These are phyloP conservation scores for Penicillium coprophilum DNA, from an alignment of 495 filamentous ascomycete species.

Conservation along the genomic window DNA sequence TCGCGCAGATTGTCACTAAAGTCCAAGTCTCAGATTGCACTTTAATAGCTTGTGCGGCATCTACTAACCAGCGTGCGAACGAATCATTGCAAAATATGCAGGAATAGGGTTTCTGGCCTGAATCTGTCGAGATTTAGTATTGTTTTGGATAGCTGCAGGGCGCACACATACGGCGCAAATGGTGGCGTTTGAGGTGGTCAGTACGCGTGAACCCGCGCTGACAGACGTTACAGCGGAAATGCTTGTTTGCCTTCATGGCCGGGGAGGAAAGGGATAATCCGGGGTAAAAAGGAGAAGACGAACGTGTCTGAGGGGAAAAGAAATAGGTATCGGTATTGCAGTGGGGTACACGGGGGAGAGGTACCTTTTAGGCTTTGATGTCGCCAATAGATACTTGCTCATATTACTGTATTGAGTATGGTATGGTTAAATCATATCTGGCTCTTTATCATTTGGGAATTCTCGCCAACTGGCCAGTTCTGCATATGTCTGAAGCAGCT, in stretches of 20 bases:
- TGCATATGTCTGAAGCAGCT: too few relatives aligned
- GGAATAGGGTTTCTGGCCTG: conserved; percentile 47
- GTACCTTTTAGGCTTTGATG: neutral
- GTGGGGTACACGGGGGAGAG: neutral
- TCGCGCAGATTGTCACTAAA: conserved; percentile 48
- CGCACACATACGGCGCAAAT: conserved; percentile 43
- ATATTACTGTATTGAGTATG: neutral
- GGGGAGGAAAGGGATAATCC: conserved; percentile 35
- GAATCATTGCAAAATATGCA: conserved; percentile 46
- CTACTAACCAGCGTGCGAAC: conserved; percentile 46
- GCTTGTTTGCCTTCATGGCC: conserved; percentile 47
- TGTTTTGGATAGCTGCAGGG: conserved; percentile 14
- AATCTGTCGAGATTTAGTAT: conserved; percentile 36
- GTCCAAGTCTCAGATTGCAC: neutral
- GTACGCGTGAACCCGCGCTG: conserved; percentile 50
- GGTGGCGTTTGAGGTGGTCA: conserved; percentile 50
- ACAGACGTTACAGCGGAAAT: conserved; percentile 48
- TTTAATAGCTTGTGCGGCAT: too few relatives aligned
- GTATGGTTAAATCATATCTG: too few relatives aligned
- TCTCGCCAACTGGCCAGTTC: too few relatives aligned
- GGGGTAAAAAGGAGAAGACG: conserved; percentile 23
- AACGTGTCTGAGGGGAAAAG: conserved; percentile 13
- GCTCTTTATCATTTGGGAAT: too few relatives aligned
- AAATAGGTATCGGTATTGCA: conserved; percentile 14
- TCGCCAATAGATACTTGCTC: neutral